These are phyloP conservation scores for Neostapfia colusana DNA, from an alignment of 176 grass and related monocot species.

Conservation along the genomic window DNA sequence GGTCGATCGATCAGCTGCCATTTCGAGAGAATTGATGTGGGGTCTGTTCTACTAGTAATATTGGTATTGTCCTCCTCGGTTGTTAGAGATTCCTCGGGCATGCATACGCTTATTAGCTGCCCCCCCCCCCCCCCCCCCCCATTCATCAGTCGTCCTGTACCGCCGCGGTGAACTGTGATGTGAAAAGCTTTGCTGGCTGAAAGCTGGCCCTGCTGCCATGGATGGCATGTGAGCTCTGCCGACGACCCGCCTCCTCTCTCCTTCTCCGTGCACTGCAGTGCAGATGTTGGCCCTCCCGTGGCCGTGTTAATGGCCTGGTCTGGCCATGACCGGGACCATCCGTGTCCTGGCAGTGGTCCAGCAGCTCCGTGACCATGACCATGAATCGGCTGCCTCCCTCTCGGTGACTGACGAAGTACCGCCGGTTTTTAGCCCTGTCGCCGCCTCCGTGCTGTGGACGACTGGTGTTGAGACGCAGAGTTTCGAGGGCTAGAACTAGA, in stretches of 20 bases:
- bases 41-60: not conserved
- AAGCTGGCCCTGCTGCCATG: not conserved
- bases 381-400: constrained; percentile 9
- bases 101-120: no score
- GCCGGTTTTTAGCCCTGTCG: not conserved
- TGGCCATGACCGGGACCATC: constrained; percentile 4
- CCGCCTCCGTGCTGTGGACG: no score
- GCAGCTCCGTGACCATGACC: not conserved
- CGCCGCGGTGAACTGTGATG: not conserved
- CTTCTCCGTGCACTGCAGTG: not conserved
- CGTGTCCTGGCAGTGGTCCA: not conserved
- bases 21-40: not conserved
- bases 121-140: not conserved
- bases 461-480: no score
- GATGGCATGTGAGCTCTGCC: constrained; percentile 49
- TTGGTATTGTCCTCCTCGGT: no score
- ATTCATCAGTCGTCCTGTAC: not conserved
- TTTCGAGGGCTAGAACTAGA: no score
- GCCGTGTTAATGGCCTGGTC: constrained; percentile 5
- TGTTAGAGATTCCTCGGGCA: no score
- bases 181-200: not conserved
- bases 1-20: not conserved
- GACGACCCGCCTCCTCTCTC: not conserved
- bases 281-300: constrained; percentile 9
- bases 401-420: constrained; percentile 25